Evolutionary conservation across 2,329 filamentous ascomycete genomes (phyloP), one percentile per base, ranked within the genome.

Genomic region (Leptographium radiaticola): DNA sequence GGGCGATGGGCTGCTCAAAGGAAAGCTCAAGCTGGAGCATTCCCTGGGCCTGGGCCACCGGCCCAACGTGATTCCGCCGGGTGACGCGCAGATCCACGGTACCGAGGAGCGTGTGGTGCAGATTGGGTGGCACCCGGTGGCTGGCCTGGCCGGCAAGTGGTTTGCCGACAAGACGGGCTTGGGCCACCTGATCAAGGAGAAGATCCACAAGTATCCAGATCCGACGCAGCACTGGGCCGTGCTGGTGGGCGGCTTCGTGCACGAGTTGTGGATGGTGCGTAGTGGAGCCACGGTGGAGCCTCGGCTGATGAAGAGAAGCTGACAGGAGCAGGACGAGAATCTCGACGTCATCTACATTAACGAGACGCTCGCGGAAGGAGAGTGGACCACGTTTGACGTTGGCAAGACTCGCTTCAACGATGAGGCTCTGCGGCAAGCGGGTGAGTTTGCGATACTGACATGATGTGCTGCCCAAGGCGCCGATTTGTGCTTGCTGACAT

Each of bases 171-270:
- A 75, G 60, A 78, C 76, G 0, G 72, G 74, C 0, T 61, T 80
- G 25, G 77, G 77, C 3, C 75, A 74, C 63, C 66, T 76, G 67
- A 80, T 81, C 55, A 78, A 75, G 0, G 73, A 77, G 47, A 74
- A 71, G 57, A 73, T 77, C 53, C 71, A 76, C 59, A 70, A 67
- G 54, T 79, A 76, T 57, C 77, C 77, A 0, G 77, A 81, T 60
- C 77, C 77, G 4, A 79, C 76, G 5, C 77, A 81, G 64, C 77
- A 81, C 60, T 81, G 77, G 77, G 76, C 75, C 2, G 74, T 80
- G 1, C 66, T 81, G 0, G 75, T 80, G 1, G 77, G 75, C 2
- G 75, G 73, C 13, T 81, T 69, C 60, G 71, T 70, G 1, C 77
- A 80, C 61, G 70, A 80, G 61, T 64, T 81, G n/a, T 81, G 77